Evolutionary conservation across 495 filamentous ascomycete genomes (phyloP), one percentile per base, ranked within the genome.

Genomic region (Penicillium lagena): DNA sequence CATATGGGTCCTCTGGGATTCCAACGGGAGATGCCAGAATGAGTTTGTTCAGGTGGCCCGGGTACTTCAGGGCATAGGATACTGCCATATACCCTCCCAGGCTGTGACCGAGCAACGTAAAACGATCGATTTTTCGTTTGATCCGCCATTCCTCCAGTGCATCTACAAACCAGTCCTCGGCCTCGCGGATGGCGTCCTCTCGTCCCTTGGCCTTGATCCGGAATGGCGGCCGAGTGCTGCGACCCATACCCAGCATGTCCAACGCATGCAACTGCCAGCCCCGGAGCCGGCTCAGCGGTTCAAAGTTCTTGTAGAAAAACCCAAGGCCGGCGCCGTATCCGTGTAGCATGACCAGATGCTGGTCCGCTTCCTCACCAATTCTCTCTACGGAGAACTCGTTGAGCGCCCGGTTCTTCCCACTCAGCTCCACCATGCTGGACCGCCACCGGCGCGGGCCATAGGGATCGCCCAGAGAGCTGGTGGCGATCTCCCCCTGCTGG

Each of bases 261-360:
- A 98, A 70, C 4, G 91, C 88, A 60, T 88, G 96, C 13, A 98
- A 64, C 58, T 86, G 89, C 91, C 91, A 96, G 12, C 89, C 89
- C 41, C 74, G 69, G 3, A 79, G 62, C 9, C 89, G 80, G 43
- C 79, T 89, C 33, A 98, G 65, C 6, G 81, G 80, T 58, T 97
- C 93, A 44, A 95, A 97, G 56, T 97, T 97, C 63, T 90, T 88
- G 70, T 97, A 98, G 71, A 95, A 98, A 60, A 97, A 97, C 5
- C 89, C 93, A 4, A 98, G 70, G 0, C 93, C 93, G 1, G 93
- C 93, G 33, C 94, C 94, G 63, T 97, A 97, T 32, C 93, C 93
- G 59, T 98, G 93, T 10, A 98, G 72, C 83, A 98, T 96, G 14
- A 98, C 90, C n/a, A 98, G 72, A 45, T 90, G 90, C 40, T 90